A percentile compares a stretch with the other conserved stretches of the same genome.
These are phyloP conservation scores for Lipomyces mesembrius DNA, from an alignment of 805 yeast genomes.

Conservation along the genomic window DNA sequence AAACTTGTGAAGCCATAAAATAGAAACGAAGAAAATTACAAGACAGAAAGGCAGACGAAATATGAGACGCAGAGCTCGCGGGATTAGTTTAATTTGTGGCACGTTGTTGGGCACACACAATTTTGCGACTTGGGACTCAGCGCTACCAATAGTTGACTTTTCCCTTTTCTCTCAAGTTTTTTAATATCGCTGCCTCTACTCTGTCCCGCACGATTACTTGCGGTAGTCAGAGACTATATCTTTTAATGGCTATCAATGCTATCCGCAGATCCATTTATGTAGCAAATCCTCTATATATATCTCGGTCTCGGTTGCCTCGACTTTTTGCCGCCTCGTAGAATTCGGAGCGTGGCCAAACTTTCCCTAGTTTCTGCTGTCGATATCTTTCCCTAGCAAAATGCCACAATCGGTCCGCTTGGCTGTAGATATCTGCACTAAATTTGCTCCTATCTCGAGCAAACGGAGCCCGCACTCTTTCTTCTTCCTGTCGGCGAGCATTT, in stretches of 20 bases:
- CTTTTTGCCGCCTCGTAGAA: neutral
- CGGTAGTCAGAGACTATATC: too few relatives aligned
- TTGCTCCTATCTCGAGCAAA: neutral
- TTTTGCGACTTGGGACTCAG: neutral
- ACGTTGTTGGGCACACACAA: conserved; percentile 5
- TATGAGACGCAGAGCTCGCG: neutral
- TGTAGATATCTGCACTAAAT: neutral
- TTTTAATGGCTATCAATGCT: neutral
- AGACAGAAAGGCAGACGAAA: neutral
- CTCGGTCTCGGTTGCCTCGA: neutral
- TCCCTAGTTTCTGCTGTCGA: conserved; percentile 1
- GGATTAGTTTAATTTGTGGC: conserved; percentile 1
- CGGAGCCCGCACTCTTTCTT: neutral
- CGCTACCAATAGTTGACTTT: neutral
- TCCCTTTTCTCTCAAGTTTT: neutral
- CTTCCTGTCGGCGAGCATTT: neutral
- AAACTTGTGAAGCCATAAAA: neutral
- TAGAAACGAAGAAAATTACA: neutral
- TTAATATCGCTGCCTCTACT: neutral
- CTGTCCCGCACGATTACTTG: conserved; percentile 1
- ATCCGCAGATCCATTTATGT: neutral
- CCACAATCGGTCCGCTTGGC: neutral
- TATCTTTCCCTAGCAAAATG: neutral
- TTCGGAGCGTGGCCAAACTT: neutral
- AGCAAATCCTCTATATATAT: neutral